Evolutionary conservation across 805 yeast genomes (phyloP), one percentile per base, ranked within the genome.

Genomic region (Martiniozyma abietophila): DNA sequence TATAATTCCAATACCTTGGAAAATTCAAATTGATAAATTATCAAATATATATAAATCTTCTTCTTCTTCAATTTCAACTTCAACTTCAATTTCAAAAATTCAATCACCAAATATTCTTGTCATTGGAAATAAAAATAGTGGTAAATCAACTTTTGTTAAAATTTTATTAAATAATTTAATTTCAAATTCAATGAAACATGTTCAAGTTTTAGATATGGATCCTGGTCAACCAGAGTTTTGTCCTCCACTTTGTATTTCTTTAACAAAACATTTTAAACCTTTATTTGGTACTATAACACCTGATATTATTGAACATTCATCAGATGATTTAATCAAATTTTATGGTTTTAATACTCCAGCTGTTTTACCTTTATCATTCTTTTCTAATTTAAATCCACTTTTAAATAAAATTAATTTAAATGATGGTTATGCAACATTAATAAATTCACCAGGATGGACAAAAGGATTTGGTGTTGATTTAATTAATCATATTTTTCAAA

Each of bases 401-500:
- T 50, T 69, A 4, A 21, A 22, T 7, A 44, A 49, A 45, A 20
- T 47, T 30, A 34, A 51, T 48, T 47, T 48, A 31, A 14, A 18
- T 6, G 31, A 24, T 11, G 27, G 28, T 29, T 27, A 31, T 10
- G 9, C 35, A 5, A 35, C 39, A 3, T 53, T 86, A 1, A 65
- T 88, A 4, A 86, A 86, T 47, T 72, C 88, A 1, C 89, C 96
- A 0, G 95, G 95, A 0, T 86, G 95, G 95, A 71, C 85, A 20
- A 82, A 81, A 54, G 96, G 96, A 0, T 75, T 74, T 42, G 96
- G 96, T 0, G 63, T 77, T 11, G 78, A 74, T 31, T 56, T 86
- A 7, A 61, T 82, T n/a, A 61, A 56, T 11, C 58, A 64, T 18
- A 56, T 80, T 2, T 60, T 76, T 2, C 40, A 46, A 1, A 39